Conservation (phyloP, 1,284 basidiomycete genomes). For the Tilletia indica region DNA sequence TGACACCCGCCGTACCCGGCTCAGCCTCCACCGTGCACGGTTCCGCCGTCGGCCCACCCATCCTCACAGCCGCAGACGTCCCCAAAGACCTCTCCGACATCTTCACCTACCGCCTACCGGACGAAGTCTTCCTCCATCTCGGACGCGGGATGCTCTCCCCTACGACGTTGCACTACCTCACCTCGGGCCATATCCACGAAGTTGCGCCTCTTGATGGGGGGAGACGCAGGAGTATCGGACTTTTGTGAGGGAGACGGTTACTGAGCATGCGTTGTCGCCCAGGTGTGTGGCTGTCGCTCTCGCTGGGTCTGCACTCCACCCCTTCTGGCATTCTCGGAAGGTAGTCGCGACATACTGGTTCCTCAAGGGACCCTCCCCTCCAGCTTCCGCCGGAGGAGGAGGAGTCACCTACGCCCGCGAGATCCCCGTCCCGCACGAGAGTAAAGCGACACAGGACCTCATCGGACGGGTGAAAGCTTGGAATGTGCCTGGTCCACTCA, state of each 20-base stretch:
- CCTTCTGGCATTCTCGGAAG: conserved; percentile 51
- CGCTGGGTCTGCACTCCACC: conserved; percentile 43
- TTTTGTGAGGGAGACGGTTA: conserved; percentile 92
- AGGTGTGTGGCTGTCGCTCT: conserved; percentile 74
- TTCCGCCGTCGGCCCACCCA: conserved; percentile 60
- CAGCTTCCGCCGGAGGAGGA: neutral
- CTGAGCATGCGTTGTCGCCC: conserved; percentile 82
- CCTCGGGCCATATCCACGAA: conserved; percentile 76
- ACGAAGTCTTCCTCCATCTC: conserved; percentile 94
- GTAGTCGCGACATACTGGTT: conserved; percentile 50
- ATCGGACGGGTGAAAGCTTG: conserved; percentile 86
- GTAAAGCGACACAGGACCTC: conserved; percentile 75
- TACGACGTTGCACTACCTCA: conserved; percentile 84
- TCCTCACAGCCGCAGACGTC: conserved; percentile 75
- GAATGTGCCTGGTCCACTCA: conserved; percentile 80
- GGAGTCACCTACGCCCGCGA: conserved; percentile 32
- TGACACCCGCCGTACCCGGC: conserved; percentile 59
- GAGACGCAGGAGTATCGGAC: conserved; percentile 90
- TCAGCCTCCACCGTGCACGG: conserved; percentile 62
- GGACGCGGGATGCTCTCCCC: conserved; percentile 85
- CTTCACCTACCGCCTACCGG: conserved; percentile 89
- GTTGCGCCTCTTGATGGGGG: conserved; percentile 85
- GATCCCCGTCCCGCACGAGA: conserved; percentile 55
- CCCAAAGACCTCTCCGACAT: conserved; percentile 90
- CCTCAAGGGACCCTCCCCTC: neutral